A percentile compares a stretch with the other conserved stretches of the same genome.
phyloP scores from a whole-genome alignment of 2,329 filamentous ascomycete genomes.

The Ophiostoma pallidulum region DNA sequence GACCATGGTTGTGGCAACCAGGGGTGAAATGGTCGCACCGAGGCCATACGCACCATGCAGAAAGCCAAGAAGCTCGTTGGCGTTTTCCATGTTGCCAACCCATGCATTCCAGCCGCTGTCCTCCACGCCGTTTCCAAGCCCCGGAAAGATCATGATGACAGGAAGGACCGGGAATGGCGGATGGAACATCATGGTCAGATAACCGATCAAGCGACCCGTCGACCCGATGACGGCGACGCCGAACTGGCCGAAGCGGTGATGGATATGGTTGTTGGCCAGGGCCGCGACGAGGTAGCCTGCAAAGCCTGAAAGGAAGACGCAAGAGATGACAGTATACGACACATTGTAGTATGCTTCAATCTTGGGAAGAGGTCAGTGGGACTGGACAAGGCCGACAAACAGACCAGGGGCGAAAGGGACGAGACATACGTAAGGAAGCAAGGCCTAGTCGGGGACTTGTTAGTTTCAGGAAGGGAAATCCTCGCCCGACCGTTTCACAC shows the following conservation, averaged over 20 bases:
- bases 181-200: conserved; percentile 55
- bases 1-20: conserved; percentile 66
- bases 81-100: conserved; percentile 60
- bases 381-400: no score
- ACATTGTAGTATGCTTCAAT: conserved; percentile 54
- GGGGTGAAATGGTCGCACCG: conserved; percentile 58
- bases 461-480: no score
- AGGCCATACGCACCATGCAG: conserved; percentile 64
- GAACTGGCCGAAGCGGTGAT: conserved; percentile 57
- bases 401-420: background rate
- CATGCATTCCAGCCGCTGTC: conserved; percentile 52
- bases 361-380: conserved; percentile 22
- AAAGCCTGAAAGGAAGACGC: conserved; percentile 58
- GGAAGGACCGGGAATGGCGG: conserved; percentile 61
- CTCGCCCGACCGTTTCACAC: no score
- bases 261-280: conserved; percentile 54
- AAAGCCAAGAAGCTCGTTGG: conserved; percentile 66
- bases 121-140: conserved; percentile 62
- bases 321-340: conserved; percentile 52
- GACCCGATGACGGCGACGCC: conserved; percentile 61
- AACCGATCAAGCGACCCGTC: conserved; percentile 52
- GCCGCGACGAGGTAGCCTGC: conserved; percentile 56
- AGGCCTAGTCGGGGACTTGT: conserved; percentile 23
- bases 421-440: conserved; percentile 38
- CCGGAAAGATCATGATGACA: conserved; percentile 54